These are phyloP conservation scores for Colletotrichum cordylinicola DNA, from an alignment of 2,329 filamentous ascomycete species.

Conservation along the genomic window DNA sequence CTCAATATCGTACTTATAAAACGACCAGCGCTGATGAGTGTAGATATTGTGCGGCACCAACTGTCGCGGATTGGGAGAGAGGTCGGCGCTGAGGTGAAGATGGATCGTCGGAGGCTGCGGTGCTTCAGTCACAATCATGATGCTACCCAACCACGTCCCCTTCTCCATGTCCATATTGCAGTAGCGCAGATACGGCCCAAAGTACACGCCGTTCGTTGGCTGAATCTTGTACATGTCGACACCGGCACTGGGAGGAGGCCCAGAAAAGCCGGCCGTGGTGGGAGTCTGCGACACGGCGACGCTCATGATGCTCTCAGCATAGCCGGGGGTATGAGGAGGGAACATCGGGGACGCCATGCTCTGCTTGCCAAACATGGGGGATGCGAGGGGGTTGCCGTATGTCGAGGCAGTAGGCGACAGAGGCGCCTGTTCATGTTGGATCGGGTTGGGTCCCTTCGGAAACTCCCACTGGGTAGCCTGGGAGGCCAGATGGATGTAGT, in stretches of 20 bases:
- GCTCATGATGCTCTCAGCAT: slow-evolving; percentile 85
- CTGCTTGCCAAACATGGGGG: slow-evolving; percentile 70
- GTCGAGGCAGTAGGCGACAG: slow-evolving; percentile 82
- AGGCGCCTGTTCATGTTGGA: slow-evolving; percentile 82
- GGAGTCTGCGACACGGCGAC: slow-evolving; percentile 77
- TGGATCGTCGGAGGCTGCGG: slow-evolving; percentile 96
- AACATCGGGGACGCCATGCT: slow-evolving; percentile 82
- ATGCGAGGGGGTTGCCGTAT: slow-evolving; percentile 75
- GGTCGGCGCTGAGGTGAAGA: slow-evolving; percentile 85
- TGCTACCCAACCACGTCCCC: slow-evolving; percentile 90
- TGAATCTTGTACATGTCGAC: slow-evolving; percentile 94
- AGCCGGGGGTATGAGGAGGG: slow-evolving; percentile 82
- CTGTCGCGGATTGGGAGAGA: slow-evolving; percentile 92
- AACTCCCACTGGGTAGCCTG: slow-evolving; percentile 99
- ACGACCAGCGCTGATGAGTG: slow-evolving; percentile 91
- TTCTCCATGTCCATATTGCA: slow-evolving; percentile 96
- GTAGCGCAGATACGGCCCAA: slow-evolving; percentile 94
- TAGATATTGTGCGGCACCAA: slow-evolving; percentile 82
- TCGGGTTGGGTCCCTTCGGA: slow-evolving; percentile 90
- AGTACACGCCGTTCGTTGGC: slow-evolving; percentile 96
- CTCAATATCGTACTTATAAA: slow-evolving; percentile 93
- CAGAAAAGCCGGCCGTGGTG: slow-evolving; percentile 81
- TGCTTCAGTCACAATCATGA: slow-evolving; percentile 89
- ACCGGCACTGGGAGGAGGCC: slow-evolving; percentile 86
- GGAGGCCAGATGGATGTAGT: slow-evolving; percentile 95